A percentile compares a stretch with the other conserved stretches of the same genome.
These are phyloP conservation scores for Mortierella sp. DNA, from an alignment of 371 early-diverging fungal genomes.

Conservation along the genomic window DNA sequence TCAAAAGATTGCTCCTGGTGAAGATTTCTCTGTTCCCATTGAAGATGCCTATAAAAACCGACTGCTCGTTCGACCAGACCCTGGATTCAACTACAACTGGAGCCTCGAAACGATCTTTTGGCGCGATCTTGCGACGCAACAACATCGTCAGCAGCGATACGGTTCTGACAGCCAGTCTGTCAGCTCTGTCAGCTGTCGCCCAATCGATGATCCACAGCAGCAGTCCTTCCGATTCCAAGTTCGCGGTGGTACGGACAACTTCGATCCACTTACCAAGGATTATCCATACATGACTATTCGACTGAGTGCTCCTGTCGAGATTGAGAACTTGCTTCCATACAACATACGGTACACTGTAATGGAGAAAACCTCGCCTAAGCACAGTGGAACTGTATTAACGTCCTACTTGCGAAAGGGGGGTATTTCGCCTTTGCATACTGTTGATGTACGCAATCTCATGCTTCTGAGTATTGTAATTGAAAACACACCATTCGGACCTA, in stretches of 20 bases:
- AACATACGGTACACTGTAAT: conserved; percentile 79
- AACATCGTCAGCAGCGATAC: conserved; percentile 39
- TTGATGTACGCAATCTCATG: conserved; percentile 87
- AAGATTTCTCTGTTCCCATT: conserved; percentile 89
- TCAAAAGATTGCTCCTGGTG: conserved; percentile 76
- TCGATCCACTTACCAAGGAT: conserved; percentile 66
- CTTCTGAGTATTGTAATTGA: conserved; percentile 82
- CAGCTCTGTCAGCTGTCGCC: conserved; percentile 63
- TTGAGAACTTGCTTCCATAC: conserved; percentile 96
- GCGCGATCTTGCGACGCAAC: conserved; percentile 59
- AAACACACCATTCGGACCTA: conserved; percentile 78
- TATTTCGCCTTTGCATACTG: conserved; percentile 83
- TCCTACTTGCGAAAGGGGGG: conserved; percentile 80
- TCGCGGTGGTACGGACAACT: conserved; percentile 64
- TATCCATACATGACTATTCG: conserved; percentile 90
- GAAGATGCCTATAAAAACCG: conserved; percentile 83
- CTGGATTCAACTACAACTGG: conserved; percentile 88
- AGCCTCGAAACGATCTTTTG: conserved; percentile 77
- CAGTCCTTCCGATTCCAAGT: conserved; percentile 85
- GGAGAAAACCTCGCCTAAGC: conserved; percentile 78
- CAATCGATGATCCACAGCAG: conserved; percentile 62
- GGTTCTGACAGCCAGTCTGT: conserved; percentile 35
- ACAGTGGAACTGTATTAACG: conserved; percentile 65
- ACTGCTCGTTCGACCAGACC: conserved; percentile 87
- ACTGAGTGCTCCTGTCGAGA: conserved; percentile 90